Percentiles rank a stretch among this genome's conserved stretches.
Evolutionary conservation across 306 rosid species (phyloP).

Genomic region (Prosopis cineraria): DNA sequence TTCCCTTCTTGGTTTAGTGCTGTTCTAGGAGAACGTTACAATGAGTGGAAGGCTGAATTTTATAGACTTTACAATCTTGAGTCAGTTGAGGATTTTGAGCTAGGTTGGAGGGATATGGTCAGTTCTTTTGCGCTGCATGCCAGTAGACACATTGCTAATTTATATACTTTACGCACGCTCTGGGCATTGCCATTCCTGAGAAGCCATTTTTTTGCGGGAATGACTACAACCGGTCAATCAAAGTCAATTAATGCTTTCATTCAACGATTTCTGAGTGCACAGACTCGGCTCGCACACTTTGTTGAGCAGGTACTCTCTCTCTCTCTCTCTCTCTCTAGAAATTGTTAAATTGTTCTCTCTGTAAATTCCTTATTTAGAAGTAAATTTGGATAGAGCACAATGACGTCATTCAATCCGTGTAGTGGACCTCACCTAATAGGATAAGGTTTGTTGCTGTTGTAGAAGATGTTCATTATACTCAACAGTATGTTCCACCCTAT

Average conservation of each 20-base stretch:
- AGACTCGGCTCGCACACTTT: conserved; percentile 86
- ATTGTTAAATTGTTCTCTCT: conserved; percentile 14
- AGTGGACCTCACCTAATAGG: no score
- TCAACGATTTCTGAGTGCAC: conserved; percentile 90
- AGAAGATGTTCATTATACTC: not conserved
- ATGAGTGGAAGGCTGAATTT: conserved; percentile 94
- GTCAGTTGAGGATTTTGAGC: conserved; percentile 82
- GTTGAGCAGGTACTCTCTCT: conserved; percentile 82
- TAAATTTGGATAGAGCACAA: no score
- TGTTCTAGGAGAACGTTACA: conserved; percentile 91
- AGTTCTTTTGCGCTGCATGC: conserved; percentile 86
- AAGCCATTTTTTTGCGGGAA: conserved; percentile 91
- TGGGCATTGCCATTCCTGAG: conserved; percentile 95
- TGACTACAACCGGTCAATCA: conserved; percentile 87
- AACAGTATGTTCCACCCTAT: conserved; percentile 5
- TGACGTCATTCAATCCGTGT: no score
- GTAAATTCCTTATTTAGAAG: not conserved
- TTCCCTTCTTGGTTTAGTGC: conserved; percentile 99
- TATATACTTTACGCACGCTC: conserved; percentile 67
- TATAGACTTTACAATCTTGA: conserved; percentile 83
- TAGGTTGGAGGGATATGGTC: conserved; percentile 92
- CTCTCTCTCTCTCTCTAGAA: conserved; percentile 17
- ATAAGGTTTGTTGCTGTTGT: no score
- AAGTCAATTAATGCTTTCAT: conserved; percentile 93
- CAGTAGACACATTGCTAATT: conserved; percentile 74